Evolutionary conservation across 805 yeast species (phyloP).

Genomic region (Yarrowia sp.): DNA sequence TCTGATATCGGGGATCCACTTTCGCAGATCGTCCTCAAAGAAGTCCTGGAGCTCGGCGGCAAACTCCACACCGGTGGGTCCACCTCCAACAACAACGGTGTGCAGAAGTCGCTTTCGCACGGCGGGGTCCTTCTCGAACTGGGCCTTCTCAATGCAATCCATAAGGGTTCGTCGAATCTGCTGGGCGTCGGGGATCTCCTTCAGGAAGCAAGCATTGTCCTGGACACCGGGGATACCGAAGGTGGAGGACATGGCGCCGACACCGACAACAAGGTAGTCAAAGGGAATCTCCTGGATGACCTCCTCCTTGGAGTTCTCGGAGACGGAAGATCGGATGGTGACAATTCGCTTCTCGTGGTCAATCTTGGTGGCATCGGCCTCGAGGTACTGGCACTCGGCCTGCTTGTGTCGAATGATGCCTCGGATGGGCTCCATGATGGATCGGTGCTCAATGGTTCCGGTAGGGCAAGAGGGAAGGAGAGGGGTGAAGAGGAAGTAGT

Average conservation of each 20-base stretch:
- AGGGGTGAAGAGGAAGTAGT: constrained; percentile 95
- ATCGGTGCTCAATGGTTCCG: constrained; percentile 83
- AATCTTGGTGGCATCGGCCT: constrained; percentile 84
- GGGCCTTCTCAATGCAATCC: constrained; percentile 87
- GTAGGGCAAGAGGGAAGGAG: constrained; percentile 91
- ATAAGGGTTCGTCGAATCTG: constrained; percentile 77
- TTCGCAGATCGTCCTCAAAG: constrained; percentile 82
- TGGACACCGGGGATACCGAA: constrained; percentile 91
- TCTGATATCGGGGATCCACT: constrained; percentile 85
- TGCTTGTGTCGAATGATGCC: constrained; percentile 73
- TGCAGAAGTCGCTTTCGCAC: constrained; percentile 83
- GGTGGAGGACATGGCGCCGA: constrained; percentile 93
- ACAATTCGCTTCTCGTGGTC: constrained; percentile 70
- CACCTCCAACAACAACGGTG: constrained; percentile 95
- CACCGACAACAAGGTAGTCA: constrained; percentile 87
- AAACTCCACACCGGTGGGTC: constrained; percentile 97
- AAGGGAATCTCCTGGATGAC: constrained; percentile 51
- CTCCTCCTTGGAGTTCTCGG: constrained; percentile 43
- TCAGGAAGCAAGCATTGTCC: constrained; percentile 82
- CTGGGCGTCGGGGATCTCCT: constrained; percentile 86
- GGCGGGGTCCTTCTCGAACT: constrained; percentile 67
- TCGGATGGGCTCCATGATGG: constrained; percentile 92
- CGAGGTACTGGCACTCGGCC: constrained; percentile 77
- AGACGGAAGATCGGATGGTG: constrained; percentile 47
- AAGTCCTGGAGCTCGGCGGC: constrained; percentile 96